Percentiles rank a stretch among this genome's conserved stretches.
Conservation (phyloP, 768 basidiomycete genomes). For the Candolleomyces efflorescens region DNA sequence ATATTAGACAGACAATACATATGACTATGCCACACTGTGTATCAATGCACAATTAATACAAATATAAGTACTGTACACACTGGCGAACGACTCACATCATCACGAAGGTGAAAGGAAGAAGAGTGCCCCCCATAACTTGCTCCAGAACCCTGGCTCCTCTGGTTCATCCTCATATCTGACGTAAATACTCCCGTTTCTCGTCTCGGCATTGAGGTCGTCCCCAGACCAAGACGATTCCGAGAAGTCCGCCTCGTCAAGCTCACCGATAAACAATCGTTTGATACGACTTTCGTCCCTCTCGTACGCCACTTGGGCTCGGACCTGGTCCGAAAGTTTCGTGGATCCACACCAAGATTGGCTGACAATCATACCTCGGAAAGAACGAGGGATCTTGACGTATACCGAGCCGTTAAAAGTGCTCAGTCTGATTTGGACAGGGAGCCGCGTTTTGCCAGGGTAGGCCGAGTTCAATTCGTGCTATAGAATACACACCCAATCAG, state of each 20-base stretch:
- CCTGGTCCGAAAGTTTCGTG: slow-evolving; percentile 28
- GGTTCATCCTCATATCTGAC: slow-evolving; percentile 34
- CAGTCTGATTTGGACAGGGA: slow-evolving; percentile 21
- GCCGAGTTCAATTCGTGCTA: neutral
- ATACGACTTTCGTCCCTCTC: slow-evolving; percentile 29
- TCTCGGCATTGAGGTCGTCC: slow-evolving; percentile 33
- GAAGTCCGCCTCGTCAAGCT: slow-evolving; percentile 20
- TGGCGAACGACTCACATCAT: too few species aligned
- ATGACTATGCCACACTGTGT: too few species aligned
- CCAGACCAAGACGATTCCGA: slow-evolving; percentile 26
- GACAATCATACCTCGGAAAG: slow-evolving; percentile 35
- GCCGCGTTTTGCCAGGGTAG: slow-evolving; percentile 11
- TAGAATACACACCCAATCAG: neutral
- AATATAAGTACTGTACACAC: too few species aligned
- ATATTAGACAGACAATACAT: too few species aligned
- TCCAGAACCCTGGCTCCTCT: neutral
- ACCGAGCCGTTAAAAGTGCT: slow-evolving; percentile 27
- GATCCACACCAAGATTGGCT: slow-evolving; percentile 28
- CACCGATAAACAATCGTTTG: slow-evolving; percentile 39
- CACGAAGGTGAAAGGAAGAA: too few species aligned
- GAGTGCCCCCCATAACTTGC: too few species aligned
- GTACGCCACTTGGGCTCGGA: slow-evolving; percentile 24
- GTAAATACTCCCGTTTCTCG: slow-evolving; percentile 32
- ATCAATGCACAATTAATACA: too few species aligned
- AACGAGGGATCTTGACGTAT: slow-evolving; percentile 32